Base-by-base conservation (phyloP, 805 yeast species). In the Hanseniaspora mollemarum region DNA sequence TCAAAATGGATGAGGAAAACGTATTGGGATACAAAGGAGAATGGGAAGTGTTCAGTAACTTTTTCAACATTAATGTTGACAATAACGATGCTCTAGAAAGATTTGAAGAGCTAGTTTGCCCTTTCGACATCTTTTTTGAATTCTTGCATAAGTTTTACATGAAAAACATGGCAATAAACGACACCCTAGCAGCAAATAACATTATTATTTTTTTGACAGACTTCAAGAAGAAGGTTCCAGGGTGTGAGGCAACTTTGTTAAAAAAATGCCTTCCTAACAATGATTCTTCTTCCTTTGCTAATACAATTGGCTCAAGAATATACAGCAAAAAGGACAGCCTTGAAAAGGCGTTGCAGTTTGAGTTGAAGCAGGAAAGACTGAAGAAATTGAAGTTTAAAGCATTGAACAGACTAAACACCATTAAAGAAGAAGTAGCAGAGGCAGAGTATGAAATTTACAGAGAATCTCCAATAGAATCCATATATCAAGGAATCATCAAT, bases 11-110 rank as follows among this genome's bases (percentile, higher is more conserved):
- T 26, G 72, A 76, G 0, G 67, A 68, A 1, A 76, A 80, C 46
- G 55, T 78, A 1, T 62, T 75, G 24, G 94, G 87, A 0, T 88
- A 92, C 94, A 86, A 84, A 59, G 97, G 97, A 1, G 70, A 81
- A 53, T 65, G 78, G 53, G 73, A 76, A 43, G 62, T 77, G 0
- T 54, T 63, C 12, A 56, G 56, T 36, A 32, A 35, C 10, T 53
- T 42, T 37, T 25, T 22, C 25, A 54, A 49, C 29, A 22, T 37
- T 38, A 53, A 29, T 51, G 52, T 45, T 40, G 46, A 42, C 13
- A 45, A 36, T 49, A 50, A 42, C 55, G 53, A 13, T 19, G 46
- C 32, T 15, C 22, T 45, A 10, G 55, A 48, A 24, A 40, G 26
- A 69, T 66, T 10, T 65, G 66, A 50, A 58, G 64, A 12, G 80